Evolutionary conservation across 345 rosid species (phyloP).

Genomic region (Arabidopsis arenosa): DNA sequence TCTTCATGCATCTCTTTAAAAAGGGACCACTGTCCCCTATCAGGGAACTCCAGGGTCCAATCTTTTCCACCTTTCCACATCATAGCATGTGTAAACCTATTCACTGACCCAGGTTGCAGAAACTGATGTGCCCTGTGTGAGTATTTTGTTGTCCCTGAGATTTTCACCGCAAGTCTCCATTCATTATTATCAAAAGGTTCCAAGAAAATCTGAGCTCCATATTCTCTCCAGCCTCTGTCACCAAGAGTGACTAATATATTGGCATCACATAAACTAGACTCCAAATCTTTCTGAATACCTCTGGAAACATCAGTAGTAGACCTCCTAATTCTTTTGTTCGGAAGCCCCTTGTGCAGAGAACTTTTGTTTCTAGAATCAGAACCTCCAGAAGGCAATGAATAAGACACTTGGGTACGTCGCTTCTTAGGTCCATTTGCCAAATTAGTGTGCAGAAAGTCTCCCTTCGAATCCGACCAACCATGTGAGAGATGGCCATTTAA

Average conservation of each 20-base stretch:
- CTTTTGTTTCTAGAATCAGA: slow-evolving; percentile 66
- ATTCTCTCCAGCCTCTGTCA: slow-evolving; percentile 94
- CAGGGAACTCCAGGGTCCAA: slow-evolving; percentile 90
- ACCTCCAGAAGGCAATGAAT: slow-evolving; percentile 74
- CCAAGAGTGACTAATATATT: slow-evolving; percentile 73
- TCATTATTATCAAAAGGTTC: slow-evolving; percentile 85
- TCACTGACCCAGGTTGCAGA: slow-evolving; percentile 93
- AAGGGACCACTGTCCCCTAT: slow-evolving; percentile 88
- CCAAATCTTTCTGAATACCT: slow-evolving; percentile 64
- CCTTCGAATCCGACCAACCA: slow-evolving; percentile 79
- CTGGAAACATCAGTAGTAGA: slow-evolving; percentile 59
- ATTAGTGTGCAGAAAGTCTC: slow-evolving; percentile 58
- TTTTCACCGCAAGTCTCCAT: slow-evolving; percentile 90
- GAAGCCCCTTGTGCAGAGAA: slow-evolving; percentile 60
- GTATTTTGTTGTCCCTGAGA: slow-evolving; percentile 66
- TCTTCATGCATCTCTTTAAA: slow-evolving; percentile 99
- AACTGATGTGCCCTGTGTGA: slow-evolving; percentile 94
- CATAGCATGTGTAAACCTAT: slow-evolving; percentile 96
- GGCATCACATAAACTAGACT: slow-evolving; percentile 70
- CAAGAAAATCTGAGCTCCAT: slow-evolving; percentile 71
- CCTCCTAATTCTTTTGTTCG: slow-evolving; percentile 83
- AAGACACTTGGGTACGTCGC: slow-evolving; percentile 88
- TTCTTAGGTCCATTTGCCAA: slow-evolving; percentile 88
- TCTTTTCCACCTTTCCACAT: slow-evolving; percentile 99
- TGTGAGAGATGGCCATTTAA: slow-evolving; percentile 56